Evolutionary conservation across 805 yeast genomes (phyloP), one percentile per base, ranked within the genome.

Genomic region (Pichia manshurica): DNA sequence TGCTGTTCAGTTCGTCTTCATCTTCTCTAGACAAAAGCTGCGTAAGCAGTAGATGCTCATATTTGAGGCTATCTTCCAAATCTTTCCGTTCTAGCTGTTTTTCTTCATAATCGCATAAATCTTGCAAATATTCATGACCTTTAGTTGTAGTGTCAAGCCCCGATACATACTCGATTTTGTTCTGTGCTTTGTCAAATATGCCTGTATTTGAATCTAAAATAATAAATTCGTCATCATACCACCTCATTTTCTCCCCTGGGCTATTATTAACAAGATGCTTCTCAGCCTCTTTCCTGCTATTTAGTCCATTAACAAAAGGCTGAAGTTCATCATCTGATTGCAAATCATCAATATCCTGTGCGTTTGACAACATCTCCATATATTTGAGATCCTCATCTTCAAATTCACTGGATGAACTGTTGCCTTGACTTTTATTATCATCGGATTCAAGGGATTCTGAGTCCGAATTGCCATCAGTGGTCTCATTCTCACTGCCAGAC

Each of bases 401-500:
- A 21, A 17, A 16, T 20, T 32, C 31, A 22, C n/a, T 25, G 10
- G 29, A 25, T 10, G 29, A 25, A 33, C 16, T 33, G 25, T 42
- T 37, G n/a, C 23, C 41, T 32, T 36, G 72, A 42, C 71, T 72
- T 45, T 60, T 66, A n/a, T 66, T 70, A 44, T 66, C n/a, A 12
- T 22, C 64, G 15, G 61, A 68, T n/a, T n/a, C n/a, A n/a, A n/a
- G n/a, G n/a, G n/a, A n/a, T n/a, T n/a, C n/a, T n/a, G n/a, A n/a
- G n/a, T n/a, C n/a, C n/a, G n/a, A n/a, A n/a, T n/a, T n/a, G n/a
- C n/a, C 67, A 33, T 68, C 72, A 23, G 50, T 62, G 6, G 55
- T 68, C 38, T 64, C 68, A 23, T 70, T 74, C 41, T 65, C 70
- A 49, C 65, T 60, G n/a, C n/a, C n/a, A n/a, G n/a, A n/a, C n/a